Evolutionary conservation across 768 basidiomycete genomes (phyloP).

Genomic region (Mycena latifolia): DNA sequence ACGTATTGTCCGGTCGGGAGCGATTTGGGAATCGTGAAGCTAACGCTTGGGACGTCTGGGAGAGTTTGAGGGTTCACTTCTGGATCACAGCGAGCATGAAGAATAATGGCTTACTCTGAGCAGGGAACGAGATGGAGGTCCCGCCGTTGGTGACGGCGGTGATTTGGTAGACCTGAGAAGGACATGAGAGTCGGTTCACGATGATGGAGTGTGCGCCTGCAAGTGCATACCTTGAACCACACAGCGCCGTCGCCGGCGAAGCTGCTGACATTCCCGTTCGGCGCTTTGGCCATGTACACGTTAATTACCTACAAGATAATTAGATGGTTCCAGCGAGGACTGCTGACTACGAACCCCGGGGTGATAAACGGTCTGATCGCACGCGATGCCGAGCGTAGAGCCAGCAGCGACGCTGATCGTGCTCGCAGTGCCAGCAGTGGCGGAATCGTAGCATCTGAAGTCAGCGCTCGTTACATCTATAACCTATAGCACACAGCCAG

Average conservation of each 20-base stretch:
- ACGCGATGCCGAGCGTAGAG: constrained; percentile 54
- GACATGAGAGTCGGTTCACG: constrained; percentile 1
- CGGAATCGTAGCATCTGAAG: constrained; percentile 61
- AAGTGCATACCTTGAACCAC: constrained; percentile 59
- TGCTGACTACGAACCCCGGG: constrained; percentile 52
- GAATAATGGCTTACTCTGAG: constrained; percentile 46
- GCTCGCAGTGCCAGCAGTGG: constrained; percentile 52
- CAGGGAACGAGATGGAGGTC: constrained; percentile 58
- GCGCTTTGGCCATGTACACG: constrained; percentile 61
- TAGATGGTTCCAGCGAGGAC: neutral
- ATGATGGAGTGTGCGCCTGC: constrained; percentile 29
- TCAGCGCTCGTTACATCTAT: constrained; percentile 61
- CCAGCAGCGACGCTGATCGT: constrained; percentile 62
- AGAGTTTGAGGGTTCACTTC: neutral
- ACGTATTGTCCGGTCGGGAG: constrained; percentile 55
- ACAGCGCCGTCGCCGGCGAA: constrained; percentile 60
- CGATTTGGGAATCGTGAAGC: constrained; percentile 52
- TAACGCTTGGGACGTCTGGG: constrained; percentile 45
- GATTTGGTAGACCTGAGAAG: constrained; percentile 54
- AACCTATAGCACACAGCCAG: constrained; percentile 43
- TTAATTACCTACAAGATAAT: constrained; percentile 45
- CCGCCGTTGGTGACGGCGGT: constrained; percentile 61
- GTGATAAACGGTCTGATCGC: constrained; percentile 60
- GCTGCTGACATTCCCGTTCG: constrained; percentile 49
- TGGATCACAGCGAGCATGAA: neutral